phyloP scores from a whole-genome alignment of 2,329 filamentous ascomycete genomes.

The Cladosporium sp. region DNA sequence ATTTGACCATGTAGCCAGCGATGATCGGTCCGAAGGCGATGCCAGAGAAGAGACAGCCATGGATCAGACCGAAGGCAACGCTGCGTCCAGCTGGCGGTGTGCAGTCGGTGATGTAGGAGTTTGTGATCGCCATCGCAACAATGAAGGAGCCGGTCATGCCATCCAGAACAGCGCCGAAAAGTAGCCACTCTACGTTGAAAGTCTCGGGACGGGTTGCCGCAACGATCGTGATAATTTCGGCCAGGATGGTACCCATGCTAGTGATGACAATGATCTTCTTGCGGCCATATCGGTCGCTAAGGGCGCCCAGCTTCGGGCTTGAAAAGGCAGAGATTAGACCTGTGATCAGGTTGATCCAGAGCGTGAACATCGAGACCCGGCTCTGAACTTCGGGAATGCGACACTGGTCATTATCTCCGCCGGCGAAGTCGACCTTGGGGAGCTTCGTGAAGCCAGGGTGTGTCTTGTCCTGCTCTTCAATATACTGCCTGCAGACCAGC shows the following conservation, averaged over 20 bases:
- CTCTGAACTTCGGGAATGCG: conserved; percentile 74
- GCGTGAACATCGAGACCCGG: conserved; percentile 73
- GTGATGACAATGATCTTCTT: conserved; percentile 72
- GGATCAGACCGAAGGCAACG: conserved; percentile 84
- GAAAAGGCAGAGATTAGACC: conserved; percentile 79
- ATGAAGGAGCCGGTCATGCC: conserved; percentile 89
- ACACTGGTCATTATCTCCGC: conserved; percentile 74
- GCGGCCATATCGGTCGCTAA: conserved; percentile 86
- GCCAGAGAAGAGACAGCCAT: conserved; percentile 86
- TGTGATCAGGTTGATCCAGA: conserved; percentile 72
- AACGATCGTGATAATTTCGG: conserved; percentile 76
- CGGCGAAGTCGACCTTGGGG: conserved; percentile 64
- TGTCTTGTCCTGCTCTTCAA: conserved; percentile 63
- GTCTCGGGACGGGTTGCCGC: conserved; percentile 73
- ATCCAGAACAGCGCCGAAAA: conserved; percentile 76
- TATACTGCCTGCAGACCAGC: conserved; percentile 81
- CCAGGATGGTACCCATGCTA: conserved; percentile 71
- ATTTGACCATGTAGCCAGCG: conserved; percentile 76
- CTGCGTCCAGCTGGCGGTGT: conserved; percentile 77
- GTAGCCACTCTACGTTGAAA: conserved; percentile 75
- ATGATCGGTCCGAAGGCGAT: conserved; percentile 83
- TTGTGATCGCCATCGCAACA: conserved; percentile 72
- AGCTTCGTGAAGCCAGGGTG: conserved; percentile 63
- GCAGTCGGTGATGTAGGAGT: conserved; percentile 89
- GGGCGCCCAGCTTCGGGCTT: conserved; percentile 77